phyloP scores from a whole-genome alignment of 768 basidiomycete species.

The Psilocybe sp. region DNA sequence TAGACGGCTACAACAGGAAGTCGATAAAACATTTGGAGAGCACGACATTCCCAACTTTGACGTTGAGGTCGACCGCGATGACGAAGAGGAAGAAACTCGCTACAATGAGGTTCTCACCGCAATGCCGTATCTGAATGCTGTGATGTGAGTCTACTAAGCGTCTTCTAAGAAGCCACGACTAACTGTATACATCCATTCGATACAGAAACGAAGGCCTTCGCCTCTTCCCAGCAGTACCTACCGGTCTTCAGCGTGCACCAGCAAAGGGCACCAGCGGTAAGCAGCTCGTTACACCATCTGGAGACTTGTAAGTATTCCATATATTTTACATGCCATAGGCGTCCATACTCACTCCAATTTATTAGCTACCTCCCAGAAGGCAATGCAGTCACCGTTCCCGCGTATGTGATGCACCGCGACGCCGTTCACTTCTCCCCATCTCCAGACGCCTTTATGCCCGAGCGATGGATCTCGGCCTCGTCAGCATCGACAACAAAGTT shows the following conservation, averaged over 20 bases:
- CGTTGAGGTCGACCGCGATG: not conserved
- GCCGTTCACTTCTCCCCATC: constrained; percentile 32
- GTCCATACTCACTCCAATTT: not conserved
- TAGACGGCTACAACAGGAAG: constrained; percentile 21
- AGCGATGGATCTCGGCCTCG: constrained; percentile 30
- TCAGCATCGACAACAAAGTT: constrained; percentile 8
- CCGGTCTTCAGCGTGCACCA: constrained; percentile 29
- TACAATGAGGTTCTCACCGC: constrained; percentile 16
- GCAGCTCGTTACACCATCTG: constrained; percentile 7
- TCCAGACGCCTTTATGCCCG: constrained; percentile 34
- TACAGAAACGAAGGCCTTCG: constrained; percentile 34
- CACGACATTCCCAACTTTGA: constrained; percentile 8
- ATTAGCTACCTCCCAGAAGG: constrained; percentile 38
- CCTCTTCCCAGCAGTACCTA: constrained; percentile 32
- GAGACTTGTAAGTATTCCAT: not conserved
- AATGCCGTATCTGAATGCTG: constrained; percentile 28
- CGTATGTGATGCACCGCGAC: constrained; percentile 32
- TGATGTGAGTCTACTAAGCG: constrained; percentile 25
- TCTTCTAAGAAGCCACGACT: not conserved
- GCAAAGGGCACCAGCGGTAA: constrained; percentile 25
- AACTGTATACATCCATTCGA: not conserved
- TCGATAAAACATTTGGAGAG: constrained; percentile 17
- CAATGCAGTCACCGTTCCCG: constrained; percentile 31
- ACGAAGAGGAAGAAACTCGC: not conserved
- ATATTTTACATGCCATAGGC: not conserved